A percentile compares a stretch with the other conserved stretches of the same genome.
Conservation (phyloP, 805 yeast genomes). For the Ogataea degrootiae region DNA sequence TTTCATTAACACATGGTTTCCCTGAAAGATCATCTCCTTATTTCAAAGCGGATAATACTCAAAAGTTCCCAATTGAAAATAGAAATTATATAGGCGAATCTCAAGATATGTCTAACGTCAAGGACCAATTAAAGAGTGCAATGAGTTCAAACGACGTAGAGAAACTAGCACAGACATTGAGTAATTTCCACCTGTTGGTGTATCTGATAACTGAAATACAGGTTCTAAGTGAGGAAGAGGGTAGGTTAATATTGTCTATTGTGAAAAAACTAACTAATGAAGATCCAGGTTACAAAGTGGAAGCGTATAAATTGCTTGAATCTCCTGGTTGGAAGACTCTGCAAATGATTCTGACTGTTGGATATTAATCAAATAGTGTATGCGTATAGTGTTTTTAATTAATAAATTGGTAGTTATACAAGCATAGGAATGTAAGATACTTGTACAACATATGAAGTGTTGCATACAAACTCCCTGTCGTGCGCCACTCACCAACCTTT, state of each 20-base stretch:
- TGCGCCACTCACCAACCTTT: not conserved
- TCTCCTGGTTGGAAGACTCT: constrained; percentile 82
- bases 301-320: constrained; percentile 43
- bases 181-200: constrained; percentile 75
- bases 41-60: constrained; percentile 36
- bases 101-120: constrained; percentile 59
- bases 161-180: constrained; percentile 23
- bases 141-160: constrained; percentile 19
- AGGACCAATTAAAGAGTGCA: constrained; percentile 37
- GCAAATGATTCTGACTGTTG: constrained; percentile 39
- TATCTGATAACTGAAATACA: constrained; percentile 50
- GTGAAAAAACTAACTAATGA: constrained; percentile 39
- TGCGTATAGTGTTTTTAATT: no score
- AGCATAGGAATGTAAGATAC: not conserved
- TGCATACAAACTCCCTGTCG: not conserved
- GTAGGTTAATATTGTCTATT: constrained; percentile 41
- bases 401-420: not conserved
- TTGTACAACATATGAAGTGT: not conserved
- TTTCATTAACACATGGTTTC: constrained; percentile 89
- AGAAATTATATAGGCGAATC: constrained; percentile 70
- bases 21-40: constrained; percentile 56
- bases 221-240: constrained; percentile 55
- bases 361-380: constrained; percentile 1
- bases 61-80: constrained; percentile 70
- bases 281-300: constrained; percentile 29